Percentiles rank a stretch among this genome's conserved stretches.
These are phyloP conservation scores for Chrysochromulina tobinii DNA, from an alignment of 78 protist genomes.

Conservation along the genomic window DNA sequence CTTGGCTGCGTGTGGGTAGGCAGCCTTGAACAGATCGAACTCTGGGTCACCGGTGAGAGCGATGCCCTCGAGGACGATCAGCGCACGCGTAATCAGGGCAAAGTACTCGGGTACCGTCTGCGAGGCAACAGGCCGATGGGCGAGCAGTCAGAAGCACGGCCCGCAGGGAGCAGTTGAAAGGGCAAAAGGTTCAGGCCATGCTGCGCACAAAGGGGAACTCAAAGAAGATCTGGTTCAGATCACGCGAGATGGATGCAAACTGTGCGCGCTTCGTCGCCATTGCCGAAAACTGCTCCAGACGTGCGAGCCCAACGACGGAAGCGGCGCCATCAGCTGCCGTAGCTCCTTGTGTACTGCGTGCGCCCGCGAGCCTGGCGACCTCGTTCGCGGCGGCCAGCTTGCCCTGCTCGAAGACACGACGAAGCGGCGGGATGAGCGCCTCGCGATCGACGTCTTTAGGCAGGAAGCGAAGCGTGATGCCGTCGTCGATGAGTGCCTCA, in stretches of 20 bases:
- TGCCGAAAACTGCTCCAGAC: too few species aligned
- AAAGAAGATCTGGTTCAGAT: not conserved
- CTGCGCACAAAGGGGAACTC: not conserved
- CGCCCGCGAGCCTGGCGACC: too few species aligned
- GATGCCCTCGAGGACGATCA: slow-evolving; percentile 15
- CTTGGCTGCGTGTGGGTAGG: not conserved
- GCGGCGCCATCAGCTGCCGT: too few species aligned
- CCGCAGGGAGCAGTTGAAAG: too few species aligned
- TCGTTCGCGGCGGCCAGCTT: not conserved
- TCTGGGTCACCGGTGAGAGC: not conserved
- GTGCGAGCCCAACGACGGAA: too few species aligned
- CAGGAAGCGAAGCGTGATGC: not conserved
- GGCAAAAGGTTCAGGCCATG: too few species aligned
- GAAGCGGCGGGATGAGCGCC: not conserved
- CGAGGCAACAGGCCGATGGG: too few species aligned
- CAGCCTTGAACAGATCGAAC: not conserved
- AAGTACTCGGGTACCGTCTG: not conserved
- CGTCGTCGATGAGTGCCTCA: not conserved
- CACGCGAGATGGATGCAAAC: not conserved
- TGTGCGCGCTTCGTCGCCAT: not conserved
- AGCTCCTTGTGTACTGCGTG: too few species aligned
- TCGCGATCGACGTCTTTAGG: not conserved
- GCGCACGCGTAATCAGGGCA: slow-evolving; percentile 25
- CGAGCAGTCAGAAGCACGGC: too few species aligned
- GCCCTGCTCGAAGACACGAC: not conserved